Percentiles rank a stretch among this genome's conserved stretches.
Conservation (phyloP, 345 rosid genomes). For the Lepidium sativum region DNA sequence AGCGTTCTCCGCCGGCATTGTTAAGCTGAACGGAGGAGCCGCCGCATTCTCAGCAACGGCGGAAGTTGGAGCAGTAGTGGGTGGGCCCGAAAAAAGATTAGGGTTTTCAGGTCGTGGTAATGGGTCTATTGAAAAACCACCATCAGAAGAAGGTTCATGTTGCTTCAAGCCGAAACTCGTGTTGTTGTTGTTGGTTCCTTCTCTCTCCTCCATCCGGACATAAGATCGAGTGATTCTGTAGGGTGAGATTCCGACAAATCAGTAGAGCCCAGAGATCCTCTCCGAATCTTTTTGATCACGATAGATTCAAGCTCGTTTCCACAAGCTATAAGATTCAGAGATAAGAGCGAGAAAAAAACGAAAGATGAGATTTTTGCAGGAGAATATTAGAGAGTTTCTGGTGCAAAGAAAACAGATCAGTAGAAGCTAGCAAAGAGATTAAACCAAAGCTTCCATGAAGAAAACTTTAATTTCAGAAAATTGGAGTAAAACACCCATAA, state of each 20-base stretch:
- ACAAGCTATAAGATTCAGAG: conserved; percentile 15
- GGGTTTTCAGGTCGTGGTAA: conserved; percentile 49
- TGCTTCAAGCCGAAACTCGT: conserved; percentile 32
- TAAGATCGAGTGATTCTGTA: conserved; percentile 25
- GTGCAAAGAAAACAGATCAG: conserved; percentile 10
- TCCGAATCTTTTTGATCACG: conserved; percentile 23
- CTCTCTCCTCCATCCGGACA: conserved; percentile 62
- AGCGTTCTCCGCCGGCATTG: conserved; percentile 27
- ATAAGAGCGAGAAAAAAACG: not conserved
- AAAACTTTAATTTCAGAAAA: conserved; percentile 6
- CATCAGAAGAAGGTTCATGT: conserved; percentile 42
- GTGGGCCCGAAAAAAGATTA: conserved; percentile 25
- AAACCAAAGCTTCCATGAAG: conserved; percentile 12
- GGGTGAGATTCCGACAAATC: conserved; percentile 23
- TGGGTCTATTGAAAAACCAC: conserved; percentile 35
- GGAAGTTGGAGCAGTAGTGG: conserved; percentile 2
- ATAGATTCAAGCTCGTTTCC: conserved; percentile 13
- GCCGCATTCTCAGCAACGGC: conserved; percentile 13
- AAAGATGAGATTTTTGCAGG: not conserved
- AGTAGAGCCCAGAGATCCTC: conserved; percentile 16
- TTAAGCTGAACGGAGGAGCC: conserved; percentile 22
- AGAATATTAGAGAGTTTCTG: not conserved
- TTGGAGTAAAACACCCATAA: conserved; percentile 12
- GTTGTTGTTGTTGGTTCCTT: conserved; percentile 33
- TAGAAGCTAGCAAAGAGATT: not conserved